Conservation (phyloP, 306 rosid species). For the Dryas drummondii region DNA sequence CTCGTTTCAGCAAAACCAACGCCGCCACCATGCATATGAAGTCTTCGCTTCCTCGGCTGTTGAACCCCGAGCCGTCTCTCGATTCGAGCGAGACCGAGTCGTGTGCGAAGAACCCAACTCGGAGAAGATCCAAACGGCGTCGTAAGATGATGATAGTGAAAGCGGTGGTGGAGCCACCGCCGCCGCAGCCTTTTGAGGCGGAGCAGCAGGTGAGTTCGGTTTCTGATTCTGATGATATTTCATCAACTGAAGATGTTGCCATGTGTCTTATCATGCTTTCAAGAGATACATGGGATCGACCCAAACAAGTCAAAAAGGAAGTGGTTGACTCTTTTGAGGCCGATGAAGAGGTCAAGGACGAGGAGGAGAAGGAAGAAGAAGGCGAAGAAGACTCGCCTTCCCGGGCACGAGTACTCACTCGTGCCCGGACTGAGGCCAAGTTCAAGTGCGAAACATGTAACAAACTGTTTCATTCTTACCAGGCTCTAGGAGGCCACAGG, state of each 20-base stretch:
- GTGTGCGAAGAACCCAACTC: slow-evolving; percentile 23
- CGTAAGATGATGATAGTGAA: slow-evolving; percentile 7
- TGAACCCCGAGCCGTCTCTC: neutral
- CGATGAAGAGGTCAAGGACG: neutral
- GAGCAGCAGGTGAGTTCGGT: slow-evolving; percentile 20
- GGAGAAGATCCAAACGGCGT: slow-evolving; percentile 45
- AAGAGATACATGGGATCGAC: slow-evolving; percentile 35
- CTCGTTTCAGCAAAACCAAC: no score
- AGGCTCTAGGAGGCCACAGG: slow-evolving; percentile 66
- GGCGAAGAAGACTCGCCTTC: neutral
- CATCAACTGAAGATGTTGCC: slow-evolving; percentile 43
- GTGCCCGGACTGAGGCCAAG: neutral
- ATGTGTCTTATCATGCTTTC: slow-evolving; percentile 39
- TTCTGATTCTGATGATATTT: slow-evolving; percentile 18
- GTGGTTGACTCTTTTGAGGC: neutral
- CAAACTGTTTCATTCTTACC: slow-evolving; percentile 45
- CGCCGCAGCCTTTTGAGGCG: neutral
- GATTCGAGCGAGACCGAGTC: slow-evolving; percentile 20
- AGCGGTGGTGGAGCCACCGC: neutral
- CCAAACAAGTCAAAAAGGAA: neutral
- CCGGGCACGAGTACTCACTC: neutral
- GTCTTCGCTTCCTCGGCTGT: no score
- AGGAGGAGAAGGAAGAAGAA: slow-evolving; percentile 10
- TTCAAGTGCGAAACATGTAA: slow-evolving; percentile 47
- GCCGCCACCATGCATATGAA: no score